Evolutionary conservation across 2,329 filamentous ascomycete species (phyloP).

Genomic region (Xylariaceae sp.): DNA sequence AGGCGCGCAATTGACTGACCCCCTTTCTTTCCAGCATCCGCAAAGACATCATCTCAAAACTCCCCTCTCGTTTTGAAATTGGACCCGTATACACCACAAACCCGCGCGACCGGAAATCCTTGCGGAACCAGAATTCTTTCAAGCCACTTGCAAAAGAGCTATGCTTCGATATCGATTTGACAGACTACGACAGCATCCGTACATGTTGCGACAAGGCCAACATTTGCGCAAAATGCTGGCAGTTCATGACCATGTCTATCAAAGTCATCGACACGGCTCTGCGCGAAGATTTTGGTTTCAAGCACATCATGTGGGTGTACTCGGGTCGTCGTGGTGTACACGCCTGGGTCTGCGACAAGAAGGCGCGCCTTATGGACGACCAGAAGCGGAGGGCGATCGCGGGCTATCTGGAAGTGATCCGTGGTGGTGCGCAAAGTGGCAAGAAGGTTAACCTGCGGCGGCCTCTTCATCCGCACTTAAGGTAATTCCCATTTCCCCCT

Average conservation of each 20-base stretch:
- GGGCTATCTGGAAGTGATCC: slow-evolving; percentile 84
- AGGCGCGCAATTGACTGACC: slow-evolving; percentile 1
- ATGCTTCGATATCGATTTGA: slow-evolving; percentile 99
- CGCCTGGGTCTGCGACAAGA: slow-evolving; percentile 95
- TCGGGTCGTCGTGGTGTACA: slow-evolving; percentile 94
- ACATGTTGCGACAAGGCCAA: slow-evolving; percentile 92
- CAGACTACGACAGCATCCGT: slow-evolving; percentile 94
- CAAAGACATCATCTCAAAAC: slow-evolving; percentile 82
- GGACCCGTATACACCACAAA: slow-evolving; percentile 95
- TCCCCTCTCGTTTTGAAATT: slow-evolving; percentile 95
- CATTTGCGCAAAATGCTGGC: slow-evolving; percentile 92
- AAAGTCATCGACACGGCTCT: slow-evolving; percentile 84
- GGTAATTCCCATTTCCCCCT: slow-evolving; percentile 40
- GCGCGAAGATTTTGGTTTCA: slow-evolving; percentile 91
- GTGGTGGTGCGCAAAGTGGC: slow-evolving; percentile 75
- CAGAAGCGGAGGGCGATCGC: slow-evolving; percentile 78
- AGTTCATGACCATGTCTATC: slow-evolving; percentile 96
- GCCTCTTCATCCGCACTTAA: slow-evolving; percentile 84
- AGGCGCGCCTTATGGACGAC: slow-evolving; percentile 79
- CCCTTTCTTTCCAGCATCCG: slow-evolving; percentile 57
- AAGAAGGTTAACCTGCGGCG: slow-evolving; percentile 81
- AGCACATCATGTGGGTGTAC: slow-evolving; percentile 97
- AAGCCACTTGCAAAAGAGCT: slow-evolving; percentile 86
- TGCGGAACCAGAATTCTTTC: slow-evolving; percentile 72
- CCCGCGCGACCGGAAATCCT: slow-evolving; percentile 83